phyloP scores from a whole-genome alignment of 495 filamentous ascomycete species.

The Clavariopsis aquatica region DNA sequence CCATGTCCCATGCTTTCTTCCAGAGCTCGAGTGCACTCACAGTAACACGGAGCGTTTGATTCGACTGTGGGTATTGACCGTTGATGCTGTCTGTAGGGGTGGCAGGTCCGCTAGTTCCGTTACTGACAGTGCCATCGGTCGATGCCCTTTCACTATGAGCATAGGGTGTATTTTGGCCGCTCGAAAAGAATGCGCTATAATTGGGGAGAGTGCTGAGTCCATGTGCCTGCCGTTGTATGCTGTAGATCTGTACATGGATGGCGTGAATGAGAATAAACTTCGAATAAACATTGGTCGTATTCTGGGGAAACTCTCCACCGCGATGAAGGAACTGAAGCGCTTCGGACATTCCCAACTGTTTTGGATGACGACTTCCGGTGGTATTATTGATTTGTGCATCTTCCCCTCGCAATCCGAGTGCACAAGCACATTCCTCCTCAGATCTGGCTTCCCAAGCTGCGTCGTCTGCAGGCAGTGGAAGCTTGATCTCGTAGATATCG shows the following conservation, averaged over 20 bases:
- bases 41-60: constrained; percentile 45
- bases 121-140: constrained; percentile 41
- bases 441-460: constrained; percentile 64
- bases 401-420: constrained; percentile 58
- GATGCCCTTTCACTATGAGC: constrained; percentile 54
- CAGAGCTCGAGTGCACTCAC: constrained; percentile 61
- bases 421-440: constrained; percentile 58
- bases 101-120: constrained; percentile 50
- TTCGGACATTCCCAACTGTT: constrained; percentile 59
- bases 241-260: constrained; percentile 46
- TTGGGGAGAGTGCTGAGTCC: background rate
- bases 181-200: constrained; percentile 34
- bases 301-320: constrained; percentile 54
- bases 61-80: constrained; percentile 41
- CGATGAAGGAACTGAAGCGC: constrained; percentile 56
- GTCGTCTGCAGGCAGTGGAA: constrained; percentile 67
- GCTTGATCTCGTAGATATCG: constrained; percentile 56
- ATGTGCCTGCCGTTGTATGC: constrained; percentile 27
- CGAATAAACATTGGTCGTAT: constrained; percentile 63
- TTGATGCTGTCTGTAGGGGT: constrained; percentile 50
- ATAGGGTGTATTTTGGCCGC: constrained; percentile 50
- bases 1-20: constrained; percentile 64
- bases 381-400: constrained; percentile 52
- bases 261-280: constrained; percentile 73
- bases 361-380: constrained; percentile 57